Evolutionary conservation across 805 yeast genomes (phyloP).

Genomic region (Candida michaelii): DNA sequence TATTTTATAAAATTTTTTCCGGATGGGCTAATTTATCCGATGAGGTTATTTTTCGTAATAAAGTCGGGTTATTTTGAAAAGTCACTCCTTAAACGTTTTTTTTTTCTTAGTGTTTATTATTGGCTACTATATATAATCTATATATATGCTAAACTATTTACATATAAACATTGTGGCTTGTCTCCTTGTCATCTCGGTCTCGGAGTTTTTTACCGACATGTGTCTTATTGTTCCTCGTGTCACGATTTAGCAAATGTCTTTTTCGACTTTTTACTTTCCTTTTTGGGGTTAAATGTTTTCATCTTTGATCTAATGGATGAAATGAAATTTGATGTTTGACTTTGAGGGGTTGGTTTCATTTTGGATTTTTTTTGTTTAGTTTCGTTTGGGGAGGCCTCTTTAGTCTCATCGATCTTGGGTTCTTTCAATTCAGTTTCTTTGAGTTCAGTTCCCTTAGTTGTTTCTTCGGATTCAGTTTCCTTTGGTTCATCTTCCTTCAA

Average conservation of each 20-base stretch:
- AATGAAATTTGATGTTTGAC: background rate
- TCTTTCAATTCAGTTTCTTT: no score
- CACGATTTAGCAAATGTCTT: background rate
- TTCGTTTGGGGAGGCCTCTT: background rate
- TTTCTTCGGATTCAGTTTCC: no score
- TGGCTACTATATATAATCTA: background rate
- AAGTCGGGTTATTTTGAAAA: background rate
- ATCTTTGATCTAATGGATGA: no score
- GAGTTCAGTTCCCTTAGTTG: no score
- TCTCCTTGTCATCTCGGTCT: background rate
- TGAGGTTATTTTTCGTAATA: background rate
- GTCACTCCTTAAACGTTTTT: background rate
- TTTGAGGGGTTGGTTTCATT: background rate
- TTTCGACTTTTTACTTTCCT: background rate
- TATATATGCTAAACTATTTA: background rate
- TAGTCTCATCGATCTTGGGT: background rate
- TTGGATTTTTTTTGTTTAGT: background rate
- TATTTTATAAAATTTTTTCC: conserved; percentile 2
- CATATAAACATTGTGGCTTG: background rate
- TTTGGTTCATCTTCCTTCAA: background rate
- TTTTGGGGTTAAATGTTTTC: background rate
- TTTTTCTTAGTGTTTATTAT: no score
- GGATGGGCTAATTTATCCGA: conserved; percentile 6
- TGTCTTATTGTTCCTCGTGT: background rate
- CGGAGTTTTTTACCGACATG: background rate